phyloP scores from a whole-genome alignment of 148 eudicot species.

The Rhododendron kiyosumense region DNA sequence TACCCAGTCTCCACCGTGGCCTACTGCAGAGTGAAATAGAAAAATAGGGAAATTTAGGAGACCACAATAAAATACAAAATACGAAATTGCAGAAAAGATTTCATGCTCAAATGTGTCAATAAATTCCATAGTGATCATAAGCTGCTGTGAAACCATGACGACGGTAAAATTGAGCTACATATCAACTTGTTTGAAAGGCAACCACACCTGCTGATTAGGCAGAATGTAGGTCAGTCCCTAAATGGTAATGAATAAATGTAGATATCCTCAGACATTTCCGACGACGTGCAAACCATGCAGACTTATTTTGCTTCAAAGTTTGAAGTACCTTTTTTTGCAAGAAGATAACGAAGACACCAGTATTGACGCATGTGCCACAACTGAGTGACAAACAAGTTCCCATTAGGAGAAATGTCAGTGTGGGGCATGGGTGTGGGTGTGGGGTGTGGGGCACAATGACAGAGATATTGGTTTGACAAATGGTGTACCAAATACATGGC shows the following conservation, averaged over 20 bases:
- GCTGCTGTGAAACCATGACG: not conserved
- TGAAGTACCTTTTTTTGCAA: not conserved
- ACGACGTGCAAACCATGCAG: not conserved
- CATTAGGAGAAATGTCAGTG: not conserved
- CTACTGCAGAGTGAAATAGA: conserved; percentile 39
- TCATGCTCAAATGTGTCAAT: not conserved
- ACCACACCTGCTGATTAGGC: not conserved
- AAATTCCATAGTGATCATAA: not conserved
- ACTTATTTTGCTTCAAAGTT: no score
- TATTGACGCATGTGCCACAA: not conserved
- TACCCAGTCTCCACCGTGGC: conserved; percentile 94
- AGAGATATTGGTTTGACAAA: not conserved
- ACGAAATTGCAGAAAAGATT: not conserved
- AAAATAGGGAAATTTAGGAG: not conserved
- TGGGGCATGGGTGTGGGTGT: not conserved
- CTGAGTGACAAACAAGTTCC: not conserved
- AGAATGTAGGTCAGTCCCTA: not conserved
- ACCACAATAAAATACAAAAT: not conserved
- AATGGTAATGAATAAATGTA: not conserved
- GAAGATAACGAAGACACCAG: not conserved
- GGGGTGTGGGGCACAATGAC: not conserved
- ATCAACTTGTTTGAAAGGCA: not conserved
- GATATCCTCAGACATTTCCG: not conserved
- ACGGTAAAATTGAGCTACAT: not conserved
- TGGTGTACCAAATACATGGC: not conserved